Evolutionary conservation across 1,284 basidiomycete genomes (phyloP), one percentile per base, ranked within the genome.

Genomic region (Coniferiporia weirii): DNA sequence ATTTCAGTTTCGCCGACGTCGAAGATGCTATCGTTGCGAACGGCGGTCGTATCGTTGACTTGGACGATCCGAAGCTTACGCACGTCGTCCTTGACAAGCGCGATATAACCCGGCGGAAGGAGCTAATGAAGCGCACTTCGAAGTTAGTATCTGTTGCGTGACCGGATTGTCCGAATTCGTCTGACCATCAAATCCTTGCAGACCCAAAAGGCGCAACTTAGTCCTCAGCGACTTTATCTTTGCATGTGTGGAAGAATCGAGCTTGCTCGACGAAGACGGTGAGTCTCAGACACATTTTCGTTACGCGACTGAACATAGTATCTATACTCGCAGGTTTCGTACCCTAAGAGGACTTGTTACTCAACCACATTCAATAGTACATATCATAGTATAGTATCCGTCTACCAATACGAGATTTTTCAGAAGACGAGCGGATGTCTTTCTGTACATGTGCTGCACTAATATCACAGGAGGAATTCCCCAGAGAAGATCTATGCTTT

Each of bases 21-120:
- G 71, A 75, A 8, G 71, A 72, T 57, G 68, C 78, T 12, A 85
- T 96, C 54, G 71, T 65, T 9, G 75, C 80, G 1, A 83, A 91
- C 64, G 93, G 93, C 38, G 94, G 93, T 1, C 79, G 75, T 52
- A 67, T 93, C 15, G 83, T 79, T 7, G 80, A 80, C 57, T 74
- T 96, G 2, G 72, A 82, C 55, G 83, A 95, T 55, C 79, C 84
- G 6, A 89, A 87, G 66, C 74, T 96, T 36, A 95, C 94, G 0
- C 94, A 96, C 70, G 74, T 96, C 45, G 76, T 96, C 45, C 71
- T 94, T 60, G 89, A 95, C 71, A 88, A 87, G 70, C 80, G 85
- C 10, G 90, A 93, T 63, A 76, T 76, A 51, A 83, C 80, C 61
- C 82, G 92, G 44, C 83, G 92, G 54, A 70, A 82, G 45, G 81